Conservation (phyloP, 495 filamentous ascomycete genomes). For the Aspergillus olivimuriae region DNA sequence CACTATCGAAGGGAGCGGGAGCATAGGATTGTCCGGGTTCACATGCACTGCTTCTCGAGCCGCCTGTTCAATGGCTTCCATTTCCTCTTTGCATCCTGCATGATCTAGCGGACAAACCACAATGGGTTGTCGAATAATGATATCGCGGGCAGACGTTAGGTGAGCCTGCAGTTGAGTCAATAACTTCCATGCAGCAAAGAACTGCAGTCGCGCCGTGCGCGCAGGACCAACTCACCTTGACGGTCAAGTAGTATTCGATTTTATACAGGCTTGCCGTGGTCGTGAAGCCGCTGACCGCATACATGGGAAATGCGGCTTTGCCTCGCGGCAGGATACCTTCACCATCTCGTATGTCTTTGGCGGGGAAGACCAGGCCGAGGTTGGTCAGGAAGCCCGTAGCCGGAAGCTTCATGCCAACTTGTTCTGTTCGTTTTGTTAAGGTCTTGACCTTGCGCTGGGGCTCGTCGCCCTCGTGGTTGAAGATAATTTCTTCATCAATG, state of each 20-base stretch:
- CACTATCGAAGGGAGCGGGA: conserved; percentile 78
- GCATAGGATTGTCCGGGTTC: conserved; percentile 79
- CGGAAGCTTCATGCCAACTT: conserved; percentile 73
- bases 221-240: too few species aligned
- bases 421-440: conserved; percentile 76
- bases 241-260: conserved; percentile 92
- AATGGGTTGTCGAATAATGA: conserved; percentile 84
- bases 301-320: conserved; percentile 83
- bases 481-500: conserved; percentile 96
- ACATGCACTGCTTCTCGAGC: conserved; percentile 86
- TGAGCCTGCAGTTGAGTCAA: conserved; percentile 74
- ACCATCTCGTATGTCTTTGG: conserved; percentile 78
- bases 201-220: too few species aligned
- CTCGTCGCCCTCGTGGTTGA: conserved; percentile 97
- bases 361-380: conserved; percentile 83
- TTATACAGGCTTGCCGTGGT: conserved; percentile 94
- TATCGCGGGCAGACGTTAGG: conserved; percentile 85
- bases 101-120: conserved; percentile 95
- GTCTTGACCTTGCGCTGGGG: conserved; percentile 85
- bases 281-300: conserved; percentile 83
- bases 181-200: too few species aligned
- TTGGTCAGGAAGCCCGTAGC: conserved; percentile 87
- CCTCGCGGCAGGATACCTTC: conserved; percentile 84
- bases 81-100: conserved; percentile 92
- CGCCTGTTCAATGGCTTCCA: conserved; percentile 94